phyloP scores from a whole-genome alignment of 2,329 filamentous ascomycete species.

The Sporothrix luriei region DNA sequence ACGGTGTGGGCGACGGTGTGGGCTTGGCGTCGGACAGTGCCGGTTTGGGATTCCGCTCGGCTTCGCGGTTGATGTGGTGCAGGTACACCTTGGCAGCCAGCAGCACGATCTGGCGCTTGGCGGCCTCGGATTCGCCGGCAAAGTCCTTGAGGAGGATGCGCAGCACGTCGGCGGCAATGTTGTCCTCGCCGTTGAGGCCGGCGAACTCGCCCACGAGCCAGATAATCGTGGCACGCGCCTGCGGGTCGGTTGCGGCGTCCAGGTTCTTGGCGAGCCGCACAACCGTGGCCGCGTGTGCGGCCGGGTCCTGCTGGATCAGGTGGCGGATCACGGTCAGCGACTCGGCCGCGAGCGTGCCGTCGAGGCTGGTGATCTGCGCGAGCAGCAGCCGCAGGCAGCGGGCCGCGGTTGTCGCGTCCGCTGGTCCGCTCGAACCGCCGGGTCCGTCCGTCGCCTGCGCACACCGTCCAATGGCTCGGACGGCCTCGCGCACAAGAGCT shows the following conservation, averaged over 20 bases:
- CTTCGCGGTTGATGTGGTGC: constrained; percentile 71
- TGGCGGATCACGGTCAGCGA: constrained; percentile 93
- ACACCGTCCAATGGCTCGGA: constrained; percentile 90
- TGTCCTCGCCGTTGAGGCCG: constrained; percentile 75
- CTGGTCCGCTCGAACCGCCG: too few species aligned
- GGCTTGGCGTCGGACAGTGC: background rate
- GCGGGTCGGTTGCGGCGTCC: constrained; percentile 82
- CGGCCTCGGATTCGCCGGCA: constrained; percentile 76
- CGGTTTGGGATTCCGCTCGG: background rate
- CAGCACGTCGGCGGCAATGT: constrained; percentile 89
- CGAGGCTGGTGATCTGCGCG: constrained; percentile 82
- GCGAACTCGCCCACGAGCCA: constrained; percentile 97
- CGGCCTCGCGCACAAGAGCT: constrained; percentile 80
- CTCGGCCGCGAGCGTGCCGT: constrained; percentile 86
- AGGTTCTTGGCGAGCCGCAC: constrained; percentile 87
- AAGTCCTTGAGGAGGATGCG: constrained; percentile 82
- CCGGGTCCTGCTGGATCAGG: constrained; percentile 87
- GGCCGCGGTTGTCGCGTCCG: constrained; percentile 59
- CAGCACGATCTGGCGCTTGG: constrained; percentile 88
- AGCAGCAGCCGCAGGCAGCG: constrained; percentile 82
- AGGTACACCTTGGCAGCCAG: constrained; percentile 96
- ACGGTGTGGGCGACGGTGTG: constrained; percentile 33
- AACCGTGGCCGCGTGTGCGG: constrained; percentile 79
- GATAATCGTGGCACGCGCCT: constrained; percentile 90
- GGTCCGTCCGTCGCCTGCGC: constrained; percentile 67